Base-by-base conservation (phyloP, 352 stramenopile species). In the Phytopythium helicoides region DNA sequence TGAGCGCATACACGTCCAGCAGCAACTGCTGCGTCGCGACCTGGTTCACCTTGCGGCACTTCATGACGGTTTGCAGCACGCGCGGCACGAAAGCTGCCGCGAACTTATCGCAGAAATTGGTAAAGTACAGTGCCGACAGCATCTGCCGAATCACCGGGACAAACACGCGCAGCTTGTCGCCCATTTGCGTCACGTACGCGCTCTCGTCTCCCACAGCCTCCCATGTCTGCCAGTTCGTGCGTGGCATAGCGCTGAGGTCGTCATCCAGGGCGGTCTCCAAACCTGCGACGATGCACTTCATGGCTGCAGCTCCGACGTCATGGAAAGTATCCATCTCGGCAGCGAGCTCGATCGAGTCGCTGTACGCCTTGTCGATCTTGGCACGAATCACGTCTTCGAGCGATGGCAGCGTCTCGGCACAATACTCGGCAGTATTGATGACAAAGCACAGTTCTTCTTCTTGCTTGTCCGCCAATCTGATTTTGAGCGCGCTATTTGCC, bases 371-470 rank as follows among this genome's bases (percentile, higher is more conserved):
- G 54, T 98, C 93, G 41, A 99, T 98, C 62, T 98, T 98, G 59
- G 87, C 80, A 3, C 87, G 83, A 59, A 99, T 98, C 8, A 99
- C 89, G 71, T 99, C 95, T 67, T 99, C 86, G 22, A 97, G 60
- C 35, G 97, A 98, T 64, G 97, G 95, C 10, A 92, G 58, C 9
- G 97, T 99, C 51, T 99, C 97, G 1, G 95, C 95, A 54, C 96
- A 99, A 68, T 99, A 99, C 67, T 99, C 96, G 18, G 96, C 97
- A 14, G 97, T 99, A 79, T 98, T 98, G 60, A 99, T 96, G 6
- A 99, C 92, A 61, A 98, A 97, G 62, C 96, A 99, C 26, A 98
- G 75, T 25, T 96, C 95, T 46, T 98, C 89, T 72, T 98, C 94
- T 52, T 97, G 92, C 48, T 96, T 96, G 33, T 86, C 68, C 10